These are phyloP conservation scores for Trichocladium uniseriatum DNA, from an alignment of 495 filamentous ascomycete species.

Conservation along the genomic window DNA sequence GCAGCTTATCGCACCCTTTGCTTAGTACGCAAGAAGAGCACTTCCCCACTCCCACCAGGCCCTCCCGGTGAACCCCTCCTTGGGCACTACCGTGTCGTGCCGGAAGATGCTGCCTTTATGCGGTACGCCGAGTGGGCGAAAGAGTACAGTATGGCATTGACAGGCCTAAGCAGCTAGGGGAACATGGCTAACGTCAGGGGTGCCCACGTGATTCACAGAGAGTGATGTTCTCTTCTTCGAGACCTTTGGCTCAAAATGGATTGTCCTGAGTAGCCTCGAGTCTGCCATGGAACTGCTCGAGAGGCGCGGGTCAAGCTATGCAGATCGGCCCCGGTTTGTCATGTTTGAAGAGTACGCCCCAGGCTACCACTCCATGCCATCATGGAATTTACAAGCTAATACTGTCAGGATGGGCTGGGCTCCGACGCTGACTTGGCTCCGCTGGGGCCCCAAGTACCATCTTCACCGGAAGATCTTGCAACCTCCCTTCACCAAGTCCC, in stretches of 20 bases:
- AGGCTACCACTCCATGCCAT: no score
- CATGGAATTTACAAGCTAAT: no score
- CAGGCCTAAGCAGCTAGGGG: no score
- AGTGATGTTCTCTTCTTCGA: no score
- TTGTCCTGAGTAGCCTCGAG: no score
- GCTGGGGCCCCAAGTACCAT: constrained; percentile 37
- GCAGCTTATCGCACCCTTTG: not conserved
- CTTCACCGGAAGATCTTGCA: constrained; percentile 38
- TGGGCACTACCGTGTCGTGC: constrained; percentile 34
- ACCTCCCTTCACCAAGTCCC: constrained; percentile 31
- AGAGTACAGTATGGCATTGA: constrained; percentile 26
- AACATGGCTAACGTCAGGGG: no score
- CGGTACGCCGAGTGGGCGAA: constrained; percentile 34
- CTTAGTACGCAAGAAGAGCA: not conserved
- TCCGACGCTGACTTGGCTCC: constrained; percentile 39
- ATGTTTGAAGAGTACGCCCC: no score
- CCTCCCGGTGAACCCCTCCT: constrained; percentile 29
- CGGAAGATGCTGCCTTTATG: constrained; percentile 32
- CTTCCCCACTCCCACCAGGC: no score
- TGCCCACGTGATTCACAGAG: not conserved
- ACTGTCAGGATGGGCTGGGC: constrained; percentile 36
- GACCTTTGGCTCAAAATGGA: no score
- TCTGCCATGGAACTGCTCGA: no score
- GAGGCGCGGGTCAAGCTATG: no score
- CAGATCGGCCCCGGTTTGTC: no score